Evolutionary conservation across 345 rosid species (phyloP), one percentile per base, ranked within the genome.

Genomic region (Camelina hispida): DNA sequence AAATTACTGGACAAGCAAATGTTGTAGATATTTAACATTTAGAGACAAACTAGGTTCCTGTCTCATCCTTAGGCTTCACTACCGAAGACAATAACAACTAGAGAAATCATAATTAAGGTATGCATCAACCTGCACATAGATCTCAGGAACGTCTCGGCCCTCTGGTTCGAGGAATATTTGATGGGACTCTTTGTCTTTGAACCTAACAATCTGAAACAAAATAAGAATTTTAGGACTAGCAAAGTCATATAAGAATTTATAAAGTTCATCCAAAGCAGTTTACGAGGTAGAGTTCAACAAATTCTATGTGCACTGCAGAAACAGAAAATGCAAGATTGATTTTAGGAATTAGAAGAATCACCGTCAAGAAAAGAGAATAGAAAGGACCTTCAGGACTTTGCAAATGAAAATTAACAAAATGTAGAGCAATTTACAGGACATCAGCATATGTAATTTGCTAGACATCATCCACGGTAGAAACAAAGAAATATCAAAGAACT

Each of bases 81-180:
- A 56, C 75, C 30, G 30, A 28, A 28, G 38, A 71, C 4, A 11
- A 57, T 15, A 35, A 58, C 6, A 30, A 7, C 12, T 17, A 58
- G 37, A 78, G 7, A 72, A 72, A 53, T 52, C 17, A 44, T 35
- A 72, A 72, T 13, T 67, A 61, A 44, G 74, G 37, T 38, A 73
- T 13, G 71, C 58, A 75, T 59, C 50, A 69, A 94, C 98, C 98
- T 94, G 97, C 73, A 94, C 96, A 77, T 94, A 94, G 57, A 94
- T 89, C 84, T 94, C 98, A 12, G 95, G 98, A 74, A 91, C 97
- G 75, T 79, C 87, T 66, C 97, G 90, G 54, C 98, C 98, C 79
- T 94, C 98, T 59, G 98, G 98, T 81, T 94, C 98, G 8, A 94
- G 97, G 80, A 94, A 94, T 81, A 94, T 91, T 74, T 94, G 98